Evolutionary conservation across 2,329 filamentous ascomycete genomes (phyloP).

Genomic region (Neonectria ditissima): DNA sequence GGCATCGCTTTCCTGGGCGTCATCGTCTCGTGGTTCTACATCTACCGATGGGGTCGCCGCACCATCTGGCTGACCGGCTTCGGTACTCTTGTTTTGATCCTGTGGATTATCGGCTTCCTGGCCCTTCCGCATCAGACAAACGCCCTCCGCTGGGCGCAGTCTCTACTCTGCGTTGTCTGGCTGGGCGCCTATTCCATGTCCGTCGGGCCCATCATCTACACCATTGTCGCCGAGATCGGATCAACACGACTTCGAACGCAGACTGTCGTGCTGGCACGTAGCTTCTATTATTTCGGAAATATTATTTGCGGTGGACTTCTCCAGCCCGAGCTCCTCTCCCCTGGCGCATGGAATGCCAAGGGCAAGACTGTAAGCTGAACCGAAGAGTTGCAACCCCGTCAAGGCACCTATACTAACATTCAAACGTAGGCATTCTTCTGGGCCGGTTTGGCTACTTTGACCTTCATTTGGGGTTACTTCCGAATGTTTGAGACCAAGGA

Average conservation of each 20-base stretch:
- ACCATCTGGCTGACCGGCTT: slow-evolving; percentile 57
- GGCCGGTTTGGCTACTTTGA: slow-evolving; percentile 52
- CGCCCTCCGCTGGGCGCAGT: slow-evolving; percentile 55
- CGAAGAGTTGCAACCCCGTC: background rate
- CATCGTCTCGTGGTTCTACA: slow-evolving; percentile 57
- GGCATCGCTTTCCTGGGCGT: slow-evolving; percentile 58
- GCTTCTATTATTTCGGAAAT: slow-evolving; percentile 55
- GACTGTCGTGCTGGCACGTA: slow-evolving; percentile 56
- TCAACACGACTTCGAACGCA: slow-evolving; percentile 57
- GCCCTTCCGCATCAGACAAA: slow-evolving; percentile 51
- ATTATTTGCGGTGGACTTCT: slow-evolving; percentile 55
- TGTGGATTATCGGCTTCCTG: slow-evolving; percentile 59
- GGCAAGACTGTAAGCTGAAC: slow-evolving; percentile 51
- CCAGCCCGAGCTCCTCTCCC: slow-evolving; percentile 53
- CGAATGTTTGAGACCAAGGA: slow-evolving; percentile 59
- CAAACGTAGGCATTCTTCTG: slow-evolving; percentile 56
- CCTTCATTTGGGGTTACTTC: slow-evolving; percentile 57
- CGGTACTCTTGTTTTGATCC: slow-evolving; percentile 49
- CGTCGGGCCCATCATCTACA: slow-evolving; percentile 59
- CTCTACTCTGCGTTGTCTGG: slow-evolving; percentile 58
- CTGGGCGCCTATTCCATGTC: slow-evolving; percentile 57
- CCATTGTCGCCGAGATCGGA: slow-evolving; percentile 56
- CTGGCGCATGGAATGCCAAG: slow-evolving; percentile 54
- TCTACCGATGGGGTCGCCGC: slow-evolving; percentile 56
- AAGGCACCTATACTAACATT: slow-evolving; percentile 16